These are phyloP conservation scores for Terana coerulea DNA, from an alignment of 768 basidiomycete species.

Conservation along the genomic window DNA sequence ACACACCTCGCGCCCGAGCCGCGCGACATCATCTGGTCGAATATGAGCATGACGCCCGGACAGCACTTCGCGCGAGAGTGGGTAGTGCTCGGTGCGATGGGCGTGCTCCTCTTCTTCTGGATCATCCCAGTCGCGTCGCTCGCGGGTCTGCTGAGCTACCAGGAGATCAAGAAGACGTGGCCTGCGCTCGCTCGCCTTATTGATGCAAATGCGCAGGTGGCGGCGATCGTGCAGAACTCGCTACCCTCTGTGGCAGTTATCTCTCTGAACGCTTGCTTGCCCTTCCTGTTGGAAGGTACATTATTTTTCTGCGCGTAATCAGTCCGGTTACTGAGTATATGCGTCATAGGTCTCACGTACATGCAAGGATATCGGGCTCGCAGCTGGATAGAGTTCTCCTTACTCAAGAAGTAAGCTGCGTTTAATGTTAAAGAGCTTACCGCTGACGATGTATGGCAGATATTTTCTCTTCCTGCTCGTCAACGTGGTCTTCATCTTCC, in stretches of 20 bases:
- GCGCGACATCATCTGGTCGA: constrained; percentile 93
- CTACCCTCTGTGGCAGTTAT: constrained; percentile 90
- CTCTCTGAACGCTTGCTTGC: constrained; percentile 81
- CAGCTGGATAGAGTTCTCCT: constrained; percentile 90
- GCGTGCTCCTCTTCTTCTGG: constrained; percentile 85
- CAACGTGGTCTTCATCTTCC: constrained; percentile 93
- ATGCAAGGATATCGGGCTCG: constrained; percentile 87
- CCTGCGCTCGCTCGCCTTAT: constrained; percentile 88
- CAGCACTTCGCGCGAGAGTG: constrained; percentile 63
- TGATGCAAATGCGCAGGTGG: constrained; percentile 72
- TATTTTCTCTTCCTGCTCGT: constrained; percentile 91
- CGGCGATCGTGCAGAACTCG: constrained; percentile 92
- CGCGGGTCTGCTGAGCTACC: constrained; percentile 84
- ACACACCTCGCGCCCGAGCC: constrained; percentile 89
- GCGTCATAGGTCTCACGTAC: constrained; percentile 62
- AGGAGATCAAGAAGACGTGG: constrained; percentile 86
- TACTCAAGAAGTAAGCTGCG: constrained; percentile 82
- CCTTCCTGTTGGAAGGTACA: constrained; percentile 85
- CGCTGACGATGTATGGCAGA: constrained; percentile 38
- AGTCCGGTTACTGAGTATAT: constrained; percentile 7
- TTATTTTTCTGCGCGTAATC: no score
- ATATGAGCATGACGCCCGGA: constrained; percentile 65
- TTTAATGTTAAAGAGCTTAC: background rate
- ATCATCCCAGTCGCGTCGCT: constrained; percentile 85
- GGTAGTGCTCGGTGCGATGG: constrained; percentile 67